Evolutionary conservation across 2,329 filamentous ascomycete genomes (phyloP).

Genomic region (Sporothrix pseudoabietina): DNA sequence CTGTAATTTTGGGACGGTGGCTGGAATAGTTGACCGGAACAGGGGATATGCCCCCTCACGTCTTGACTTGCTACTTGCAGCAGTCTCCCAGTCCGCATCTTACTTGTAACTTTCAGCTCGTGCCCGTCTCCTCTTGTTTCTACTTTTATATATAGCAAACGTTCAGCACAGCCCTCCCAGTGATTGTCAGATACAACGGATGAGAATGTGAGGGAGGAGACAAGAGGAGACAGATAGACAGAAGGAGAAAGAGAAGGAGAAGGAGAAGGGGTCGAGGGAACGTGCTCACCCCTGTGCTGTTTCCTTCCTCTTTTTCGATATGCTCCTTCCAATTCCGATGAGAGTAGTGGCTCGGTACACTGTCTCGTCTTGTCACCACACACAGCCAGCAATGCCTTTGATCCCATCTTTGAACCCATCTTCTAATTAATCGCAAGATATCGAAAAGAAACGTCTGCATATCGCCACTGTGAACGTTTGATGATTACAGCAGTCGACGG

Average conservation of each 20-base stretch:
- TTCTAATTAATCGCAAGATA: too few relatives aligned
- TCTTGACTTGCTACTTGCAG: neutral
- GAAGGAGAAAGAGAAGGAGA: neutral
- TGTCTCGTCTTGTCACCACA: neutral
- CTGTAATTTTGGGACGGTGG: neutral
- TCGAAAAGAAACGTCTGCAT: too few relatives aligned
- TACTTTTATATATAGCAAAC: neutral
- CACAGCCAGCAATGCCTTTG: neutral
- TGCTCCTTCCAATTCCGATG: neutral
- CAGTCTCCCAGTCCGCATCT: neutral
- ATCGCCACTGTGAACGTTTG: too few relatives aligned
- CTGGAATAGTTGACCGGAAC: constrained; percentile 22
- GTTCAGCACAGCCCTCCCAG: neutral
- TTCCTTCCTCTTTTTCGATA: neutral
- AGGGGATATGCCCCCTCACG: constrained; percentile 13
- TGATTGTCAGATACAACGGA: neutral
- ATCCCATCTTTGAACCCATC: too few relatives aligned
- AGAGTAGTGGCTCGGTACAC: neutral
- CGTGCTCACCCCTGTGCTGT: constrained; percentile 9
- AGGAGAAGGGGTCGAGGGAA: neutral
- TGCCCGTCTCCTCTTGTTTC: neutral
- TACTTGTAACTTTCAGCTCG: neutral
- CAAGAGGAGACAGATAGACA: too few relatives aligned
- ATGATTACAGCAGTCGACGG: too few relatives aligned
- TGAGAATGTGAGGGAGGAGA: neutral